phyloP scores from a whole-genome alignment of 441 rosid species.

The Erodium moschatum region DNA sequence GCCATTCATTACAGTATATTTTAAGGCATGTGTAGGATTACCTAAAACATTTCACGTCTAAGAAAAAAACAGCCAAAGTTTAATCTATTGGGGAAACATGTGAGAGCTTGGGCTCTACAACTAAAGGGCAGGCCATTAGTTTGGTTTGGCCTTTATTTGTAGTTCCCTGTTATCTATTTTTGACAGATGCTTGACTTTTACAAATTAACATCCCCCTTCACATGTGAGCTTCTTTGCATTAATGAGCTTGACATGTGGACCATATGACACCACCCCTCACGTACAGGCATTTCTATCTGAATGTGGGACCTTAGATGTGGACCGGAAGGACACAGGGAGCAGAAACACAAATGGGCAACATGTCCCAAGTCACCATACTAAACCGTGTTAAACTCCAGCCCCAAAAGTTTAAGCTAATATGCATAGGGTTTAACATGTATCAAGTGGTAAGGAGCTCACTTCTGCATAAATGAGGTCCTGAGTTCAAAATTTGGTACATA shows the following conservation, averaged over 20 bases:
- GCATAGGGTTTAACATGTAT: not conserved
- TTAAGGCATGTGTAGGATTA: not conserved
- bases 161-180: not conserved
- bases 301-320: no score
- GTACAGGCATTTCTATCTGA: no score
- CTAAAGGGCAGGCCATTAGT: not conserved
- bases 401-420: no score
- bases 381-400: no score
- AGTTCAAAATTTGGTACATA: no score
- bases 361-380: no score
- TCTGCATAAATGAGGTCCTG: no score
- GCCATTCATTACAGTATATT: not conserved
- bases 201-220: not conserved
- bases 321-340: no score
- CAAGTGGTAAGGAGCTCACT: no score
- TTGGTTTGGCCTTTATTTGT: not conserved
- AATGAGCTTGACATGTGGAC: not conserved
- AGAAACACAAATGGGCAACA: no score
- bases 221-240: not conserved
- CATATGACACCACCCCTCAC: not conserved
- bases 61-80: not conserved
- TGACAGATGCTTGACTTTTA: not conserved
- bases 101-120: not conserved
- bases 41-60: not conserved
- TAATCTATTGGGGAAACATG: not conserved